Percentiles rank a stretch among this genome's conserved stretches.
These are phyloP conservation scores for Alternaria tenuissima DNA, from an alignment of 2,329 filamentous ascomycete species.

Conservation along the genomic window DNA sequence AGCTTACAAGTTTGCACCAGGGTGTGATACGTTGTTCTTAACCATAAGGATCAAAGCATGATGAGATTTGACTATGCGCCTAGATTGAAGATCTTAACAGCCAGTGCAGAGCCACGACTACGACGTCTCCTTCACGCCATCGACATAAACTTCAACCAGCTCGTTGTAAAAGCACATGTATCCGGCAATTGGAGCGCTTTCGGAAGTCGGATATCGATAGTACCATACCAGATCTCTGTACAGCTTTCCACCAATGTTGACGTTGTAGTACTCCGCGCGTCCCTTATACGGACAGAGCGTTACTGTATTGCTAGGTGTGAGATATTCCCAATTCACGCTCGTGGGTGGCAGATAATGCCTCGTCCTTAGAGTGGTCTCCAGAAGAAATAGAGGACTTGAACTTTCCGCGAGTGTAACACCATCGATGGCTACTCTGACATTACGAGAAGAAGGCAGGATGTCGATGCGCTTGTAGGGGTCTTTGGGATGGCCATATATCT, in stretches of 20 bases:
- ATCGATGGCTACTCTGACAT: conserved; percentile 59
- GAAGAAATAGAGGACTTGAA: conserved; percentile 59
- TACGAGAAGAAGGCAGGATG: conserved; percentile 64
- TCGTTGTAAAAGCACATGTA: conserved; percentile 73
- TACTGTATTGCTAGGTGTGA: conserved; percentile 61
- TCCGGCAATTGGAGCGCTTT: conserved; percentile 65
- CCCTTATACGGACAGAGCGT: conserved; percentile 74
- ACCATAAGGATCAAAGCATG: neutral
- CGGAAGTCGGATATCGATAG: conserved; percentile 65
- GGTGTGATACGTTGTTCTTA: neutral
- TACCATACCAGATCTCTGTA: conserved; percentile 68
- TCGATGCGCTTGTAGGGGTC: conserved; percentile 73
- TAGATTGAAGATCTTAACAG: neutral
- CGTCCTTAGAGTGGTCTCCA: conserved; percentile 67
- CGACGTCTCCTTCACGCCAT: conserved; percentile 56
- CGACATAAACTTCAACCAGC: conserved; percentile 69
- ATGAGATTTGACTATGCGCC: neutral
- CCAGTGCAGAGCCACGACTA: neutral
- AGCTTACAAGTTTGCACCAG: neutral
- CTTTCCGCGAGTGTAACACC: conserved; percentile 59
- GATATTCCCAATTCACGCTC: conserved; percentile 56
- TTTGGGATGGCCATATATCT: conserved; percentile 69
- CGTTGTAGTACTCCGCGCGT: conserved; percentile 68
- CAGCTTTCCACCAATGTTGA: conserved; percentile 57
- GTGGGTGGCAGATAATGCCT: conserved; percentile 68